phyloP scores from a whole-genome alignment of 148 eudicot species.

The Polygonum maritimum region DNA sequence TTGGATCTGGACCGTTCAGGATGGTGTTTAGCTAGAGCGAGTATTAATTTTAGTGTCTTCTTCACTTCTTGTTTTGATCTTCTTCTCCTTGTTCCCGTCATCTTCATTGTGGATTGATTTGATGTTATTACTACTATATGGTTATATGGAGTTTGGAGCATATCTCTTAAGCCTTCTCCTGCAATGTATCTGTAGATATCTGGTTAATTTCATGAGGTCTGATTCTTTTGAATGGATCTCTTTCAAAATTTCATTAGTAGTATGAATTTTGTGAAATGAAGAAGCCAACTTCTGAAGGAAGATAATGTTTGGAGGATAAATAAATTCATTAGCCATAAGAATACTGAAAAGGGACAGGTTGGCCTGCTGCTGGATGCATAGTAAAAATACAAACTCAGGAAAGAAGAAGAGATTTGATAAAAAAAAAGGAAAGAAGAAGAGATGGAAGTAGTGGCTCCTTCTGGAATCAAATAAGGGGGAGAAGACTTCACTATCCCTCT shows the following conservation, averaged over 20 bases:
- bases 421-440: not conserved
- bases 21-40: not conserved
- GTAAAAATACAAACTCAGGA: not conserved
- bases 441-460: not conserved
- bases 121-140: not conserved
- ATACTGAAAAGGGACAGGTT: too few relatives aligned
- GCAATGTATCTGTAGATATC: too few relatives aligned
- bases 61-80: not conserved
- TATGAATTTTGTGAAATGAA: too few relatives aligned
- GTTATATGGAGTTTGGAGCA: not conserved
- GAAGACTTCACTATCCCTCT: too few relatives aligned
- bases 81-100: not conserved
- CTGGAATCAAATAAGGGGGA: not conserved
- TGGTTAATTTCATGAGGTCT: too few relatives aligned
- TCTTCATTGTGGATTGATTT: not conserved
- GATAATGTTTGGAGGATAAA: too few relatives aligned
- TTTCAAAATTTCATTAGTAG: too few relatives aligned
- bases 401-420: not conserved
- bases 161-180: too few relatives aligned
- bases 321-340: too few relatives aligned
- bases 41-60: not conserved
- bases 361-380: too few relatives aligned
- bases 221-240: too few relatives aligned
- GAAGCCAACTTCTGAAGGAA: too few relatives aligned
- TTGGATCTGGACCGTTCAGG: not conserved